A percentile compares a stretch with the other conserved stretches of the same genome.
phyloP scores from a whole-genome alignment of 2,329 filamentous ascomycete species.

The Exophiala spinifera region DNA sequence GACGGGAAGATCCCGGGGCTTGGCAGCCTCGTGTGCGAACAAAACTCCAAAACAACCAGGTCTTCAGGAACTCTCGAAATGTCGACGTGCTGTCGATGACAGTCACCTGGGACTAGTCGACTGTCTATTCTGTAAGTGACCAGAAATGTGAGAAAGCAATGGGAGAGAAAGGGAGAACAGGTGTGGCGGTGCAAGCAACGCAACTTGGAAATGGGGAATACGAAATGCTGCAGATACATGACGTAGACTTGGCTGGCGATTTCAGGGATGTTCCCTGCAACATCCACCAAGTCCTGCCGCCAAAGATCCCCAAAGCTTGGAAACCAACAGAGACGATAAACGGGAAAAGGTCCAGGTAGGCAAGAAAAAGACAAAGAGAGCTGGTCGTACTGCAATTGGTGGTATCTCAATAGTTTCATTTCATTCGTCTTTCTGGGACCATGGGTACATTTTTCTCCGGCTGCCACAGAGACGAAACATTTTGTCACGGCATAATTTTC shows the following conservation, averaged over 20 bases:
- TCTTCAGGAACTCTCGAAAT: too few relatives aligned
- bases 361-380: background rate
- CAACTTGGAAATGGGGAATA: background rate
- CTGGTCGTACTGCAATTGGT: background rate
- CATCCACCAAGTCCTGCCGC: background rate
- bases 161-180: background rate
- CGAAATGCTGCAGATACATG: slow-evolving; percentile 11
- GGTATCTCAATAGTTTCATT: background rate
- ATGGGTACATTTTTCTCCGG: background rate
- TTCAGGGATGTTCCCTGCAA: background rate
- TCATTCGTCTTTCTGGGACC: background rate
- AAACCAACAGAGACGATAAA: background rate
- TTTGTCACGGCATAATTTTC: background rate
- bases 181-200: slow-evolving; percentile 22
- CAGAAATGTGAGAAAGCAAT: background rate
- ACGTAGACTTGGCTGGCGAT: background rate
- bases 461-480: background rate
- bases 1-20: too few relatives aligned
- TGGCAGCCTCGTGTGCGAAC: background rate
- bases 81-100: background rate
- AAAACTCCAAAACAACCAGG: too few relatives aligned
- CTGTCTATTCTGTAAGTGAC: background rate
- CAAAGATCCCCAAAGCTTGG: background rate
- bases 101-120: too few relatives aligned
- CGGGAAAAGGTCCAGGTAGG: too few relatives aligned